Evolutionary conservation across 2,329 filamentous ascomycete species (phyloP).

Genomic region (Lecanicillium sp.): DNA sequence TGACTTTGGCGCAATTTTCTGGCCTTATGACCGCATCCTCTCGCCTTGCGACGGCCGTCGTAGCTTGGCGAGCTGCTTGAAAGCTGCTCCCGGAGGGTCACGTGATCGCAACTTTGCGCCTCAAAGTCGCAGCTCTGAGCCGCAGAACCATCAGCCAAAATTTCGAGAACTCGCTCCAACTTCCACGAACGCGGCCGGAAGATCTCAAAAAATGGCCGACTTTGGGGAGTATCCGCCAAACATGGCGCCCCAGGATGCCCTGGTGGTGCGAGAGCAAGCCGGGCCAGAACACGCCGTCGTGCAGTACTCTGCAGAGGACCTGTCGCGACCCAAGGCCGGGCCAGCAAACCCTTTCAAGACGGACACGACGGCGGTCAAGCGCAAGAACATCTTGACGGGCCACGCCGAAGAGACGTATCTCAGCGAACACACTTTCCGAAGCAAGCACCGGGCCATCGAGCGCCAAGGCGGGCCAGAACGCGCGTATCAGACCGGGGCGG

Average conservation of each 20-base stretch:
- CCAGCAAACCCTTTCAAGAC: slow-evolving; percentile 71
- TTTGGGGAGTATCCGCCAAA: slow-evolving; percentile 59
- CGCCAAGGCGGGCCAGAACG: slow-evolving; percentile 51
- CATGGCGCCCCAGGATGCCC: slow-evolving; percentile 56
- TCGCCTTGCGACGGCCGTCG: too few species aligned
- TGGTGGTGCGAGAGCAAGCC: slow-evolving; percentile 48
- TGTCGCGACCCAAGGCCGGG: slow-evolving; percentile 58
- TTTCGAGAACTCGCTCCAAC: slow-evolving; percentile 6
- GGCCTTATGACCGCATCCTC: too few species aligned
- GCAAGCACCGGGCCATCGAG: slow-evolving; percentile 78
- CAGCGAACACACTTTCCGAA: slow-evolving; percentile 83
- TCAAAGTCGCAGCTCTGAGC: too few species aligned
- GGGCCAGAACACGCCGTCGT: slow-evolving; percentile 53
- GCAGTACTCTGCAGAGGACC: slow-evolving; percentile 63
- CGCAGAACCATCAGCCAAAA: not conserved
- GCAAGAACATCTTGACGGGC: slow-evolving; percentile 79
- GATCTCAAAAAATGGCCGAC: slow-evolving; percentile 41
- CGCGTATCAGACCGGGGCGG: slow-evolving; percentile 44
- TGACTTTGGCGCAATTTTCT: too few species aligned
- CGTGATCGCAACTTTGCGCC: slow-evolving; percentile 3
- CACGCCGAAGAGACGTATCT: slow-evolving; percentile 82
- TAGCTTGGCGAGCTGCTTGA: too few species aligned
- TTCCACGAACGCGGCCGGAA: not conserved
- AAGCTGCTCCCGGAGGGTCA: slow-evolving; percentile 2
- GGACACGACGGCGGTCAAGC: slow-evolving; percentile 53